These are phyloP conservation scores for Pseudonitzschia delicatissima DNA, from an alignment of 108 stramenopile genomes.

Conservation along the genomic window DNA sequence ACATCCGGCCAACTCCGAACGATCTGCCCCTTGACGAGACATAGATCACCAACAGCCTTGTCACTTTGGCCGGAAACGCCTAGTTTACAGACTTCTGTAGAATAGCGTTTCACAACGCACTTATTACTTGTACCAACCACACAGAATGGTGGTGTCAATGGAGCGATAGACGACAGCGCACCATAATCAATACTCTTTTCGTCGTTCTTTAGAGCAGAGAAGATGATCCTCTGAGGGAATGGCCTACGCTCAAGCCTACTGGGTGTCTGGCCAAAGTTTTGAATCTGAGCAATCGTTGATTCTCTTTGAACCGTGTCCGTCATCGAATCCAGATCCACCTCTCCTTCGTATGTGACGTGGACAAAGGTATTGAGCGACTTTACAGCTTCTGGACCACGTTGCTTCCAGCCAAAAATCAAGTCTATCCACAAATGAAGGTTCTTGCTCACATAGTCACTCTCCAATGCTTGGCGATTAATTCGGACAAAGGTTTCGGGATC, in stretches of 20 bases:
- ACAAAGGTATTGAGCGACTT: slow-evolving; percentile 90
- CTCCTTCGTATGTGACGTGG: slow-evolving; percentile 96
- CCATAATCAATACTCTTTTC: slow-evolving; percentile 79
- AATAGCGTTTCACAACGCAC: slow-evolving; percentile 53
- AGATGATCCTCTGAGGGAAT: slow-evolving; percentile 56
- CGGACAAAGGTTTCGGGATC: slow-evolving; percentile 83
- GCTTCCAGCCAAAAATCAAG: slow-evolving; percentile 96
- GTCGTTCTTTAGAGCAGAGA: slow-evolving; percentile 47
- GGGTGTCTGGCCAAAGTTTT: slow-evolving; percentile 98
- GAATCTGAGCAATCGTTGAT: slow-evolving; percentile 95
- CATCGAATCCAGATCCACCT: slow-evolving; percentile 92
- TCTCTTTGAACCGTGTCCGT: slow-evolving; percentile 82
- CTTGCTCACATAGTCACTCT: slow-evolving; percentile 87
- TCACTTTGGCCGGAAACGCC: slow-evolving; percentile 69
- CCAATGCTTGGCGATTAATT: slow-evolving; percentile 87
- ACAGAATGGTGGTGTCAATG: slow-evolving; percentile 91
- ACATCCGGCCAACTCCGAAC: slow-evolving; percentile 79
- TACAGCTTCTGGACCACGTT: slow-evolving; percentile 86
- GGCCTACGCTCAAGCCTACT: slow-evolving; percentile 81
- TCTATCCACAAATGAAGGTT: slow-evolving; percentile 96
- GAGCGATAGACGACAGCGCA: slow-evolving; percentile 73
- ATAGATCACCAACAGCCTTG: slow-evolving; percentile 84
- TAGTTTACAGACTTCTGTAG: slow-evolving; percentile 63
- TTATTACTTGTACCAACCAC: slow-evolving; percentile 89
- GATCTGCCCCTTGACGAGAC: slow-evolving; percentile 72